These are phyloP conservation scores for Ogataea henricii DNA, from an alignment of 805 yeast genomes.

Conservation along the genomic window DNA sequence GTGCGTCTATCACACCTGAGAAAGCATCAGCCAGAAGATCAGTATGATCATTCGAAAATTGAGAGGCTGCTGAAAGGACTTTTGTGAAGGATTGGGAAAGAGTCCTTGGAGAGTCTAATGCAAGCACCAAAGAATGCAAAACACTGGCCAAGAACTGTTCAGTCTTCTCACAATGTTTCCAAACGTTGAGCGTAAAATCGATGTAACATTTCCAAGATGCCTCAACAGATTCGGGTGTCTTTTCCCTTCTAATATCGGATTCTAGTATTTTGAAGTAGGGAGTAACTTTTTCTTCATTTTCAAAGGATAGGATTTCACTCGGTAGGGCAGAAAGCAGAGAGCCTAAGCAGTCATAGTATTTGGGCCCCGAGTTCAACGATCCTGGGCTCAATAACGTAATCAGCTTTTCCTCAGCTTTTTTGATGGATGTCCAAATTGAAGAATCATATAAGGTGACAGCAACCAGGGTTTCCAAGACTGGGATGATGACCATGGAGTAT, in stretches of 20 bases:
- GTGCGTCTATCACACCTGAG: constrained; percentile 23
- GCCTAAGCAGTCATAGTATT: constrained; percentile 42
- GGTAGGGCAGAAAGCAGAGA: constrained; percentile 26
- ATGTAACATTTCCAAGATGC: constrained; percentile 33
- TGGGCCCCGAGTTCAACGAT: constrained; percentile 52
- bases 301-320: constrained; percentile 17
- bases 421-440: constrained; percentile 54
- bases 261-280: constrained; percentile 21
- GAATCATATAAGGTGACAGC: constrained; percentile 47
- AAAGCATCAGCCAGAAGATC: constrained; percentile 27
- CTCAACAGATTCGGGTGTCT: constrained; percentile 20
- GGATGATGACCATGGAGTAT: constrained; percentile 48
- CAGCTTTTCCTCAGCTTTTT: constrained; percentile 47
- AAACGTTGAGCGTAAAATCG: constrained; percentile 8
- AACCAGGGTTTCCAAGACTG: constrained; percentile 50
- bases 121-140: constrained; percentile 13
- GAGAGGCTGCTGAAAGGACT: constrained; percentile 14
- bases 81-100: constrained; percentile 14
- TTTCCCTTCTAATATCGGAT: constrained; percentile 28
- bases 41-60: constrained; percentile 18
- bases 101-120: constrained; percentile 22
- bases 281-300: constrained; percentile 7
- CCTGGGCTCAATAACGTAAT: constrained; percentile 52
- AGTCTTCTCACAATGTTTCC: constrained; percentile 7
- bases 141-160: constrained; percentile 11